Evolutionary conservation across 2,329 filamentous ascomycete species (phyloP).

Genomic region (Colletotrichum lindemuthianum): DNA sequence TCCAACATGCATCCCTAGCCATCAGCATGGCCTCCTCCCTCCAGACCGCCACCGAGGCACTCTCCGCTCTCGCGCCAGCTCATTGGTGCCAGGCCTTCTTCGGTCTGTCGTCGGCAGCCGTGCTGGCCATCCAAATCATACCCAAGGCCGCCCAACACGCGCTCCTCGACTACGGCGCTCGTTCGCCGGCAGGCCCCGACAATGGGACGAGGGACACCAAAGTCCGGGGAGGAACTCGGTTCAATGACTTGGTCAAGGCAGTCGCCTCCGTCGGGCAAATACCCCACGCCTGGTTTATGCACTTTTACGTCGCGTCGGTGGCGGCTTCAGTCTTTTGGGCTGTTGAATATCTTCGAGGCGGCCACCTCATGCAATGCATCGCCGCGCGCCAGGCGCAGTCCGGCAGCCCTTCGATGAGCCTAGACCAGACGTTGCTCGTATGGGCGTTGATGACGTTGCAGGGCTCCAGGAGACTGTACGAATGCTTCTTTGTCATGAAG

Average conservation of each 20-base stretch:
- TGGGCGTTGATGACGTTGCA: constrained; percentile 83
- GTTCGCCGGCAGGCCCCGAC: constrained; percentile 43
- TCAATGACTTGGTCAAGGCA: constrained; percentile 24
- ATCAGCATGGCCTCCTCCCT: constrained; percentile 30
- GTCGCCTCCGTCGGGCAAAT: constrained; percentile 64
- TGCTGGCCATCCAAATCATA: constrained; percentile 55
- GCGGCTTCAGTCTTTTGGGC: constrained; percentile 79
- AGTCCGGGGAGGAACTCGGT: constrained; percentile 8
- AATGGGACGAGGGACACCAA: constrained; percentile 23
- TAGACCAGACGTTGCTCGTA: constrained; percentile 70
- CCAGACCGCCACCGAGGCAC: background rate
- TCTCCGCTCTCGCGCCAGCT: constrained; percentile 31
- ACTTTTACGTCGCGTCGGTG: constrained; percentile 84
- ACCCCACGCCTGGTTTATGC: constrained; percentile 88
- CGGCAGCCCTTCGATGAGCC: constrained; percentile 59
- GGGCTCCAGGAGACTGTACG: constrained; percentile 78
- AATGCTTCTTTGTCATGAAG: constrained; percentile 73
- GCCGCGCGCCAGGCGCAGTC: constrained; percentile 48
- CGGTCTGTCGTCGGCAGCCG: constrained; percentile 50
- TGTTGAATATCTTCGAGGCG: constrained; percentile 66
- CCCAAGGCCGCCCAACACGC: constrained; percentile 56
- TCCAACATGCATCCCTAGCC: background rate
- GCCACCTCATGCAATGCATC: constrained; percentile 62
- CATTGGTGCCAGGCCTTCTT: constrained; percentile 59
- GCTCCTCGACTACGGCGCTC: constrained; percentile 63